phyloP scores from a whole-genome alignment of 164 flowering plant genomes.

The Liriodendron chinense region DNA sequence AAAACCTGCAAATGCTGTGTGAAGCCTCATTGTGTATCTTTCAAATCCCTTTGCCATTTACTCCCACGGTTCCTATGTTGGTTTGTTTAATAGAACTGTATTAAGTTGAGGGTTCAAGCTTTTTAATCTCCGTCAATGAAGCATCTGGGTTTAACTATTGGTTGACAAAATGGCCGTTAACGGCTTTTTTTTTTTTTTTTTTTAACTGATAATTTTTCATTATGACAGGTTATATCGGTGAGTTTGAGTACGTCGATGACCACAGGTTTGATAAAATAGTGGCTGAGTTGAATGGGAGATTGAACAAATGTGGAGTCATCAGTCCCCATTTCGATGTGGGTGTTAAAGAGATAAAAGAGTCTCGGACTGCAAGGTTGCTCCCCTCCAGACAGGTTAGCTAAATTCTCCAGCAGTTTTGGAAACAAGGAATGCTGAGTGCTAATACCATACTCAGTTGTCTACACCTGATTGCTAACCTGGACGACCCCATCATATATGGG shows the following conservation, averaged over 20 bases:
- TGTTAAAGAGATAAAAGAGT: conserved; percentile 26
- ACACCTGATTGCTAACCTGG: neutral
- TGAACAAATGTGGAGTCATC: conserved; percentile 18
- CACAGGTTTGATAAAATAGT: conserved; percentile 29
- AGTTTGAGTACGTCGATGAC: conserved; percentile 31
- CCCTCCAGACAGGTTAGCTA: conserved; percentile 32
- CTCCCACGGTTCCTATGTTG: too few species aligned
- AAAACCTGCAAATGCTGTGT: too few species aligned
- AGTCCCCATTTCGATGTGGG: conserved; percentile 11
- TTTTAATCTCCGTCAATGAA: too few species aligned
- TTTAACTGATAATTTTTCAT: neutral
- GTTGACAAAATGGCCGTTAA: too few species aligned
- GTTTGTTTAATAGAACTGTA: too few species aligned
- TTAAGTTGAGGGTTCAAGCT: too few species aligned
- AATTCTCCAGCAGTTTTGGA: neutral
- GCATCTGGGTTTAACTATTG: too few species aligned
- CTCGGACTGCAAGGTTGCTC: conserved; percentile 30
- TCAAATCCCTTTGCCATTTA: too few species aligned
- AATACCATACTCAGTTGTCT: neutral
- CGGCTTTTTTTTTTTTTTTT: neutral
- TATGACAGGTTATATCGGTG: conserved; percentile 28
- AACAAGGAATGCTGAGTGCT: neutral
- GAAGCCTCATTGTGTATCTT: too few species aligned
- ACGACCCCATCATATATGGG: neutral
- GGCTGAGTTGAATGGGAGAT: conserved; percentile 27